Percentiles rank a stretch among this genome's conserved stretches.
Conservation (phyloP, 1,139 yeast genomes). For the Nakaseomyces kungkrabaensis region DNA sequence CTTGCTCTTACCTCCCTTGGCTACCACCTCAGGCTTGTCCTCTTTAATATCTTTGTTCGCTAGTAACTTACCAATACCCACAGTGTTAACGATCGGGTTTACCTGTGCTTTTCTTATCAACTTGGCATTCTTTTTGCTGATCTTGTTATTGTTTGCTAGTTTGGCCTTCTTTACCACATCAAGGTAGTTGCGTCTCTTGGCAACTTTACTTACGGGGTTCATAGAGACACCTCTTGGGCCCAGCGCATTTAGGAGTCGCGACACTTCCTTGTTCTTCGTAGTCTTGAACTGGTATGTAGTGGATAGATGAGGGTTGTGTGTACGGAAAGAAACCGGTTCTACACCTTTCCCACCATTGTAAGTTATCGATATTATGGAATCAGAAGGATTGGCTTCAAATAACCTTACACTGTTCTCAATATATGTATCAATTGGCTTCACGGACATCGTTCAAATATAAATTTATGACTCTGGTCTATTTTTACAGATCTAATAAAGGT, state of each 20-base stretch:
- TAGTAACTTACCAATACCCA: slow-evolving; percentile 23
- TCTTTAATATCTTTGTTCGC: slow-evolving; percentile 25
- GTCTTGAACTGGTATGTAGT: slow-evolving; percentile 55
- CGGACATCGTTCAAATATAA: slow-evolving; percentile 11
- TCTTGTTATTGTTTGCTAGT: slow-evolving; percentile 1
- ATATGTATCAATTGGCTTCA: slow-evolving; percentile 40
- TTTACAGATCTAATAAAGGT: too few species aligned
- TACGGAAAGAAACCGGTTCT: slow-evolving; percentile 47
- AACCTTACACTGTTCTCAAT: slow-evolving; percentile 40
- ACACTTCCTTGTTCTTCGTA: slow-evolving; percentile 62
- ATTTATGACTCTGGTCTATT: too few species aligned
- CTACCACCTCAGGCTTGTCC: slow-evolving; percentile 11
- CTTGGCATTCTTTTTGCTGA: slow-evolving; percentile 8
- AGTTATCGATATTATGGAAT: slow-evolving; percentile 40
- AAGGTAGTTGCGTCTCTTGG: slow-evolving; percentile 9
- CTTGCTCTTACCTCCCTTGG: slow-evolving; percentile 5
- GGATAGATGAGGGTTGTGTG: slow-evolving; percentile 64
- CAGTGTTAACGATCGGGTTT: slow-evolving; percentile 12
- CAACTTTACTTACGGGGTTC: slow-evolving; percentile 16
- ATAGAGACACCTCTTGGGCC: slow-evolving; percentile 68
- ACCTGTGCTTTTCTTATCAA: slow-evolving; percentile 1
- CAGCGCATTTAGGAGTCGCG: slow-evolving; percentile 66
- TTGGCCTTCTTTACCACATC: slow-evolving; percentile 6
- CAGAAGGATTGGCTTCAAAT: slow-evolving; percentile 41
- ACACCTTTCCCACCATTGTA: slow-evolving; percentile 32